These are phyloP conservation scores for Boeremia lycopersici DNA, from an alignment of 2,329 filamentous ascomycete species.

Conservation along the genomic window DNA sequence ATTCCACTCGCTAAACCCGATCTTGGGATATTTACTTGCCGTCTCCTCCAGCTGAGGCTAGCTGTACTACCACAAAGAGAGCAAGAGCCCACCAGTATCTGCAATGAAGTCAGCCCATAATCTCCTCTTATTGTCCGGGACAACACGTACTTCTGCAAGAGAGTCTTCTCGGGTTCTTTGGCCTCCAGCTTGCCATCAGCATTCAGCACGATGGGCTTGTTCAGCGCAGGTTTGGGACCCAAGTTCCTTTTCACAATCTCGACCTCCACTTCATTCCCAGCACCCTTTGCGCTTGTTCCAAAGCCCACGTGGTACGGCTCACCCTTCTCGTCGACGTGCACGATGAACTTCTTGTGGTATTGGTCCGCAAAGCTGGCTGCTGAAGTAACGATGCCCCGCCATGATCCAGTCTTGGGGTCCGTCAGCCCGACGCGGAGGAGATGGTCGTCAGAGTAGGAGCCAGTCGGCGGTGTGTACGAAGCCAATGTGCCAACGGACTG, in stretches of 20 bases:
- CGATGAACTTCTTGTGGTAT: conserved; percentile 52
- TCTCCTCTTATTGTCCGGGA: background rate
- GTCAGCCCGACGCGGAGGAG: conserved; percentile 54
- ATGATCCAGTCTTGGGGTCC: conserved; percentile 45
- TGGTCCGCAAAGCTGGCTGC: conserved; percentile 50
- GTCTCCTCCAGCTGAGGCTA: conserved; percentile 51
- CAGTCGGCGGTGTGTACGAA: conserved; percentile 46
- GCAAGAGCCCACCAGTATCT: conserved; percentile 60
- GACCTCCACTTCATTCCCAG: conserved; percentile 49
- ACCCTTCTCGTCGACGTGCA: conserved; percentile 53
- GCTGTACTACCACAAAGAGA: conserved; percentile 54
- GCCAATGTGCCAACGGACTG: conserved; percentile 42
- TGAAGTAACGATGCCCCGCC: conserved; percentile 55
- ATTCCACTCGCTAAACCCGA: background rate
- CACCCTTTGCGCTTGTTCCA: conserved; percentile 40
- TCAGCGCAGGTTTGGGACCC: conserved; percentile 53
- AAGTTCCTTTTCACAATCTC: conserved; percentile 48
- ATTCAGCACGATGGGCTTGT: conserved; percentile 62
- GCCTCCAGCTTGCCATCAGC: conserved; percentile 59
- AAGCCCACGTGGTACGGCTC: conserved; percentile 55
- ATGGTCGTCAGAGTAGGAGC: conserved; percentile 43
- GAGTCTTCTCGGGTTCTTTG: conserved; percentile 56
- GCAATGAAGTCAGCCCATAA: conserved; percentile 19
- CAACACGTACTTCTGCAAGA: conserved; percentile 56
- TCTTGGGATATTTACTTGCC: conserved; percentile 9